Percentiles rank a stretch among this genome's conserved stretches.
Conservation (phyloP, 2,329 filamentous ascomycete species). For the Colletotrichum sidae region DNA sequence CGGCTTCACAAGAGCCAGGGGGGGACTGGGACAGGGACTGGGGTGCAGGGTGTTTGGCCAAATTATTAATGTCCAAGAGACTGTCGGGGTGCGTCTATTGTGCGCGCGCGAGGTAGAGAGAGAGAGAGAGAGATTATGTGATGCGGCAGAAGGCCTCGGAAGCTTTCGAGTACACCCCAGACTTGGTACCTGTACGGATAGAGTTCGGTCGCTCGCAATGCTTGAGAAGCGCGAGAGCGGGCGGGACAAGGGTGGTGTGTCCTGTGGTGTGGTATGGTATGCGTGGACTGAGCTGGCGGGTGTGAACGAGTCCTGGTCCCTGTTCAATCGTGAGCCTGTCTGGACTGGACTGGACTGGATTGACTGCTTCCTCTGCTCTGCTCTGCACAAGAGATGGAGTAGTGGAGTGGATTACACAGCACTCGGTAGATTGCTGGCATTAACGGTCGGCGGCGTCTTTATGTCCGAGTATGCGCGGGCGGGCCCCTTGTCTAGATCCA, state of each 20-base stretch:
- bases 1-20: no score
- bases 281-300: constrained; percentile 3
- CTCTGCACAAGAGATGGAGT: constrained; percentile 18
- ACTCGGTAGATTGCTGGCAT: constrained; percentile 31
- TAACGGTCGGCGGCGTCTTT: constrained; percentile 51
- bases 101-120: constrained; percentile 23
- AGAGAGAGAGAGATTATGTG: constrained; percentile 19
- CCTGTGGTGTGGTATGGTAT: no score
- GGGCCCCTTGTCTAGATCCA: constrained; percentile 11
- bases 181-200: background rate
- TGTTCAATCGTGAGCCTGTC: constrained; percentile 10
- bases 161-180: constrained; percentile 31
- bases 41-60: constrained; percentile 31
- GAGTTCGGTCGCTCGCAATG: constrained; percentile 36
- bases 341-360: background rate
- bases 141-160: constrained; percentile 28
- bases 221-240: constrained; percentile 8
- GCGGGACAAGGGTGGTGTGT: background rate
- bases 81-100: constrained; percentile 36
- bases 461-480: constrained; percentile 51
- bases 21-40: constrained; percentile 15
- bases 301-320: constrained; percentile 2
- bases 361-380: background rate
- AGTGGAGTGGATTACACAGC: background rate
- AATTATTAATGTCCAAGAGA: constrained; percentile 37